These are phyloP conservation scores for Boletus speciosus DNA, from an alignment of 768 basidiomycete genomes.

Conservation along the genomic window DNA sequence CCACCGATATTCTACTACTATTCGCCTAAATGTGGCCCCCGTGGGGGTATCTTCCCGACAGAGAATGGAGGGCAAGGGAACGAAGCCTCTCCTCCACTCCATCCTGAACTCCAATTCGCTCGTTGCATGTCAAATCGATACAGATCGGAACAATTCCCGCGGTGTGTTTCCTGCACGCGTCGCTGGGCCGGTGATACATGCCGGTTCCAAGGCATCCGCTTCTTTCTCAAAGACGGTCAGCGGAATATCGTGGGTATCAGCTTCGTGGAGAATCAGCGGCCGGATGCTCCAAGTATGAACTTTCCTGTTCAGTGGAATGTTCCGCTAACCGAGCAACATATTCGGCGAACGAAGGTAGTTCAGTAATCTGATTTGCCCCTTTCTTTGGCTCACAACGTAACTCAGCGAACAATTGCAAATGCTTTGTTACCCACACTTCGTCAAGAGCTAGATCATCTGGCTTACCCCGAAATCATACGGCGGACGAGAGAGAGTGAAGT, in stretches of 20 bases:
- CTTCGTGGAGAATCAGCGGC: conserved; percentile 62
- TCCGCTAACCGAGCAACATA: conserved; percentile 45
- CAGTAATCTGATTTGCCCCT: background rate
- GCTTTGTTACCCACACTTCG: conserved; percentile 66
- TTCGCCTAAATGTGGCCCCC: conserved; percentile 12
- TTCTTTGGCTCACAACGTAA: conserved; percentile 10
- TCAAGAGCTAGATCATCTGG: conserved; percentile 61
- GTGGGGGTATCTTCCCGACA: conserved; percentile 30
- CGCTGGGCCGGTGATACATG: conserved; percentile 88
- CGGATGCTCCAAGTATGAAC: conserved; percentile 57
- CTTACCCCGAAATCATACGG: conserved; percentile 55
- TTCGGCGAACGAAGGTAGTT: conserved; percentile 59
- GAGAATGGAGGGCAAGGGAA: conserved; percentile 29
- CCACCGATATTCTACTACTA: background rate
- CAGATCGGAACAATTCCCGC: conserved; percentile 66
- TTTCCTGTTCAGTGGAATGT: conserved; percentile 68
- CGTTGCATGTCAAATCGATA: conserved; percentile 85
- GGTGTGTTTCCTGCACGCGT: conserved; percentile 80
- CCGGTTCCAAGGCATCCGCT: conserved; percentile 81
- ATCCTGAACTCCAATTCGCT: conserved; percentile 71
- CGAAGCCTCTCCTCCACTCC: conserved; percentile 35
- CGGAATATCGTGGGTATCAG: conserved; percentile 61
- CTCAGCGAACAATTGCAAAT: conserved; percentile 61
- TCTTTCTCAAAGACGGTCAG: conserved; percentile 62
- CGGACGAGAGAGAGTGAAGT: conserved; percentile 78